Percentiles rank a stretch among this genome's conserved stretches.
These are phyloP conservation scores for Lablab purpureus DNA, from an alignment of 306 rosid genomes.

Conservation along the genomic window DNA sequence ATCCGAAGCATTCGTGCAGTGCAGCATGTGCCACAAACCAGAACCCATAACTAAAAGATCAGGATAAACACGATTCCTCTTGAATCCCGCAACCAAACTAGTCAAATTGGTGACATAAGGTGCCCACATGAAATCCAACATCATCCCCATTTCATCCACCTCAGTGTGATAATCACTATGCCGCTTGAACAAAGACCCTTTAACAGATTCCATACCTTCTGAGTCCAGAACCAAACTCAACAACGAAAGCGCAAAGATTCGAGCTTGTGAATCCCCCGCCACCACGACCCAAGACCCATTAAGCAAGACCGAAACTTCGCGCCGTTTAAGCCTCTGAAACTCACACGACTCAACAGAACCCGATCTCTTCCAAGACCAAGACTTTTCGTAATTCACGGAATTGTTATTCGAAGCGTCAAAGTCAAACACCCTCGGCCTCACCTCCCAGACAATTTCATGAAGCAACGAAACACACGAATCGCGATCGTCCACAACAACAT, in stretches of 20 bases:
- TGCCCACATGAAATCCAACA: constrained; percentile 90
- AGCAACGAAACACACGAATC: constrained; percentile 73
- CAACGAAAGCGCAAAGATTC: constrained; percentile 64
- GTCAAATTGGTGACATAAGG: constrained; percentile 77
- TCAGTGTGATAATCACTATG: constrained; percentile 77
- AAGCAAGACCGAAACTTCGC: constrained; percentile 76
- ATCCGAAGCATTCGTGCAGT: constrained; percentile 68
- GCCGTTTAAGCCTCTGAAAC: constrained; percentile 63
- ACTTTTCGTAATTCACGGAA: constrained; percentile 61
- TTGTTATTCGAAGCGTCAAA: constrained; percentile 50
- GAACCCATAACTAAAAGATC: constrained; percentile 86
- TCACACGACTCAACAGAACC: constrained; percentile 60
- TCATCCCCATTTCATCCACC: constrained; percentile 70
- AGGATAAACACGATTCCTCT: constrained; percentile 66
- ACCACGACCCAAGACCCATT: constrained; percentile 92
- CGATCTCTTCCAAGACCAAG: constrained; percentile 72
- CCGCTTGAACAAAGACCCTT: constrained; percentile 65
- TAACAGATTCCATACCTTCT: constrained; percentile 54
- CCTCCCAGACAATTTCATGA: constrained; percentile 79
- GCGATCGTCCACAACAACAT: constrained; percentile 71
- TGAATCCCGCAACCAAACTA: constrained; percentile 55
- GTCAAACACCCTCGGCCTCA: constrained; percentile 51
- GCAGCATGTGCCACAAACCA: constrained; percentile 93
- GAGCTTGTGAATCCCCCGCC: constrained; percentile 93
- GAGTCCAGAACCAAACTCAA: constrained; percentile 66